phyloP scores from a whole-genome alignment of 2,329 filamentous ascomycete species.

The Bipolaris zeicola region DNA sequence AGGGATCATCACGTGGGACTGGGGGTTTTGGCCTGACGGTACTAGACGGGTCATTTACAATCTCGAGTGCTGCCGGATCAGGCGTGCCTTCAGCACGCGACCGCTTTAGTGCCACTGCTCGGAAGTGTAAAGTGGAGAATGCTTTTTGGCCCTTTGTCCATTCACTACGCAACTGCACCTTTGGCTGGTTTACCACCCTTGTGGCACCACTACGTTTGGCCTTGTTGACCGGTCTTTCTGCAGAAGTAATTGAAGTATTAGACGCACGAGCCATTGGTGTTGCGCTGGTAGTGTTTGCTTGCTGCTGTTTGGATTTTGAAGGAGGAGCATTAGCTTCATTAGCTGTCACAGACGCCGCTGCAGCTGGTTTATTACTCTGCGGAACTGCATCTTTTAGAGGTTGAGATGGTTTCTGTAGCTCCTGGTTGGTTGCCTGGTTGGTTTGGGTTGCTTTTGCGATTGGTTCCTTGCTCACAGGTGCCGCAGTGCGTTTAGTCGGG shows the following conservation, averaged over 20 bases:
- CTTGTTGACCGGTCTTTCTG: neutral
- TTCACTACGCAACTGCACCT: slow-evolving; percentile 9
- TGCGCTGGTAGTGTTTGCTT: neutral
- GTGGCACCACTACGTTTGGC: slow-evolving; percentile 19
- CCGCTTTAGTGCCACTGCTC: slow-evolving; percentile 27
- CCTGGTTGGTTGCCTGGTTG: neutral
- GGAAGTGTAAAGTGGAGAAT: slow-evolving; percentile 26
- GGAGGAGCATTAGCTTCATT: neutral
- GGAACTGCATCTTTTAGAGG: neutral
- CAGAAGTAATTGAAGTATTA: neutral
- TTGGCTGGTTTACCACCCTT: slow-evolving; percentile 34
- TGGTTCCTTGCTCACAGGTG: neutral
- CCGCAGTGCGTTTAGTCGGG: neutral
- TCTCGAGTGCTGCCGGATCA: slow-evolving; percentile 29
- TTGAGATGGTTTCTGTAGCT: neutral
- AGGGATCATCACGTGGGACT: slow-evolving; percentile 21
- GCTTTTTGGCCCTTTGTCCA: slow-evolving; percentile 22
- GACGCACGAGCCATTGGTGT: no score
- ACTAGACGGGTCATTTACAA: slow-evolving; percentile 28
- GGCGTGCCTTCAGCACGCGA: slow-evolving; percentile 33
- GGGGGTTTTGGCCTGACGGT: slow-evolving; percentile 3
- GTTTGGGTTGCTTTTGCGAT: neutral
- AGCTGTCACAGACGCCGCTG: neutral
- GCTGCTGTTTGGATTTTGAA: neutral
- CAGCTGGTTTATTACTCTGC: neutral